Base-by-base conservation (phyloP, 441 rosid species). In the Populus hybrid region DNA sequence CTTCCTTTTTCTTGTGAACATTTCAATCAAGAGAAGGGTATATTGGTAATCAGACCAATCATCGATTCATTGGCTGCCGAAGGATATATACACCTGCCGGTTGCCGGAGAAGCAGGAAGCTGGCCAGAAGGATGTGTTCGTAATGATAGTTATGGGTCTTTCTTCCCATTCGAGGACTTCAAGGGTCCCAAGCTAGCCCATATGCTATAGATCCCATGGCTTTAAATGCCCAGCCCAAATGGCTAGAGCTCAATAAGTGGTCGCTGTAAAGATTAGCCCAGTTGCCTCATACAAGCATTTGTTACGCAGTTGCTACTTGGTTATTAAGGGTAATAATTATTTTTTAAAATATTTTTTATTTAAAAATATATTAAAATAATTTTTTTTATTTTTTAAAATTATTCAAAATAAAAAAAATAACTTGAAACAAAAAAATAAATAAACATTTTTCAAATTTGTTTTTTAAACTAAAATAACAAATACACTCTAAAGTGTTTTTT, bases 1-100 rank as follows among this genome's bases (percentile, higher is more conserved):
- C 71, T 40, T 87, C 11, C 87, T 91, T 32, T 89, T 88, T 77
- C 87, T 88, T 24, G 81, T 91, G 71, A 86, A 83, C 66, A 83
- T 86, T 67, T 91, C 94, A 32, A 81, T 84, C 26, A 82, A 84
- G 78, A 80, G 28, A 85, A 86, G 79, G 90, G 85, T 8, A 83
- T 89, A 69, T 67, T 91, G 87, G 86, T 91, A 32, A 88, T 91
- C 65, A 80, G 76, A 74, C 93, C 93, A 1, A 86, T 88, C 0
- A 64, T 73, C 0, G 94, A 90, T 70, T 85, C 90, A 1, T 81
- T 90, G 78, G 81, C 82, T 0, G 91, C 81, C 7, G 85, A 80
- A 35, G 85, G 78, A 10, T 75, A 80, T 6, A 34, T 34, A 34
- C 16, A 21, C 63, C 53, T 57, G 65, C 63, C 64, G 5, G 70